Conservation (phyloP, 805 yeast species). For the Candida maesae region DNA sequence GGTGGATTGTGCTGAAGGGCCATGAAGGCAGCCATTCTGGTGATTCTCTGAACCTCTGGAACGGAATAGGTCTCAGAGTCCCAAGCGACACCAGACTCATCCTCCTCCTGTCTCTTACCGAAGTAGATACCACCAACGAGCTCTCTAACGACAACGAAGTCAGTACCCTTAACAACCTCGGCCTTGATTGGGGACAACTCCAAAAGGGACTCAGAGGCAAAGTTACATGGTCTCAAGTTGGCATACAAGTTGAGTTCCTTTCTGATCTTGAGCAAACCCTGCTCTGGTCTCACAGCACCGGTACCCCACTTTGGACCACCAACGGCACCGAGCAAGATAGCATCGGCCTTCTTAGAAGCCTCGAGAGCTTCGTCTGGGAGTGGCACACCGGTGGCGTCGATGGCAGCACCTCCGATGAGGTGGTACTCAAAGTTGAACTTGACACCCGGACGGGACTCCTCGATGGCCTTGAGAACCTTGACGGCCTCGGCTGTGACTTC, state of each 20-base stretch:
- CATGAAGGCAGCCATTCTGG: conserved; percentile 97
- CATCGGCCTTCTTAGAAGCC: conserved; percentile 85
- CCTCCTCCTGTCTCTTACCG: conserved; percentile 93
- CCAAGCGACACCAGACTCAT: conserved; percentile 80
- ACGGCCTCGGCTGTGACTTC: conserved; percentile 89
- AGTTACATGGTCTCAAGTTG: conserved; percentile 94
- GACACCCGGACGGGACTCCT: conserved; percentile 48
- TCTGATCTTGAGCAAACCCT: conserved; percentile 89
- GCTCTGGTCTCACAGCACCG: conserved; percentile 94
- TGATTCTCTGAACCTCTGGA: conserved; percentile 89
- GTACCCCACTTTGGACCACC: conserved; percentile 99
- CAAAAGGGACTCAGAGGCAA: conserved; percentile 78
- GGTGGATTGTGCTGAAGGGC: conserved; percentile 95
- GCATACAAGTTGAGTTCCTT: conserved; percentile 94
- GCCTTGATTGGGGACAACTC: conserved; percentile 85
- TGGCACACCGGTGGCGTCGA: conserved; percentile 94
- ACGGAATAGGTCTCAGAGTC: conserved; percentile 93
- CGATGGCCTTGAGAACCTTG: conserved; percentile 81
- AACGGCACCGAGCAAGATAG: conserved; percentile 95
- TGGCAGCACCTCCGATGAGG: conserved; percentile 97
- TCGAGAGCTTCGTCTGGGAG: conserved; percentile 79
- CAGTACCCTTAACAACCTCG: conserved; percentile 84
- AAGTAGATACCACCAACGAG: conserved; percentile 97
- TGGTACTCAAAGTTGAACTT: conserved; percentile 77
- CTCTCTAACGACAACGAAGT: conserved; percentile 92